Evolutionary conservation across 805 yeast species (phyloP).

Genomic region (Scheffersomyces coipomensis): DNA sequence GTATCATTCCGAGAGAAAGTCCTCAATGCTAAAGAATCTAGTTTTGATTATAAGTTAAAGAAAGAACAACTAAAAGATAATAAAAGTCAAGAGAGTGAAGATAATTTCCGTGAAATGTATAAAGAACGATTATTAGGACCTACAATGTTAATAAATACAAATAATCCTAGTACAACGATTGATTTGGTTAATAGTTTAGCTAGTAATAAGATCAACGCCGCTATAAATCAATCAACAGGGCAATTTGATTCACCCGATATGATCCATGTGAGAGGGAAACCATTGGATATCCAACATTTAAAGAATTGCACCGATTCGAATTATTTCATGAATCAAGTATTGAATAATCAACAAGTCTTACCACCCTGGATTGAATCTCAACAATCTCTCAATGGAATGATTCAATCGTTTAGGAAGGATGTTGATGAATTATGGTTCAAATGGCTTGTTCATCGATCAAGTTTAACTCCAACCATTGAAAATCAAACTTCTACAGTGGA

Average conservation of each 20-base stretch:
- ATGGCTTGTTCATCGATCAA: constrained; percentile 12
- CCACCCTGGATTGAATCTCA: constrained; percentile 92
- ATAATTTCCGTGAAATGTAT: constrained; percentile 58
- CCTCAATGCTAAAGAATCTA: constrained; percentile 59
- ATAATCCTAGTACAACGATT: constrained; percentile 41
- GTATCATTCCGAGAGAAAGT: constrained; percentile 32
- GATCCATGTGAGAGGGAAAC: constrained; percentile 56
- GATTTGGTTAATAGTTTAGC: constrained; percentile 67
- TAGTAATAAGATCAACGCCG: constrained; percentile 69
- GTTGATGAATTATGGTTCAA: constrained; percentile 40
- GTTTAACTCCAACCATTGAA: constrained; percentile 1
- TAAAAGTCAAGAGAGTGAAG: constrained; percentile 34
- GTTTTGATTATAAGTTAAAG: constrained; percentile 61
- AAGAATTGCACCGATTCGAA: constrained; percentile 60
- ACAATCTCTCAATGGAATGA: constrained; percentile 60
- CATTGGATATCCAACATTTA: constrained; percentile 52
- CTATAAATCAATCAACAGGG: constrained; percentile 61
- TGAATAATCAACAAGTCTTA: constrained; percentile 70
- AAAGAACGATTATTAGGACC: constrained; percentile 65
- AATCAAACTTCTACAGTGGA: constrained; percentile 2
- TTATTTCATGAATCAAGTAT: constrained; percentile 74
- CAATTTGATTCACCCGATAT: constrained; percentile 57
- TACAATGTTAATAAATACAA: constrained; percentile 40
- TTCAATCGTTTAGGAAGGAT: constrained; percentile 45
- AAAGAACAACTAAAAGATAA: constrained; percentile 21